Evolutionary conservation across 2,329 filamentous ascomycete genomes (phyloP).

Genomic region (Aspergillus carbonarius): DNA sequence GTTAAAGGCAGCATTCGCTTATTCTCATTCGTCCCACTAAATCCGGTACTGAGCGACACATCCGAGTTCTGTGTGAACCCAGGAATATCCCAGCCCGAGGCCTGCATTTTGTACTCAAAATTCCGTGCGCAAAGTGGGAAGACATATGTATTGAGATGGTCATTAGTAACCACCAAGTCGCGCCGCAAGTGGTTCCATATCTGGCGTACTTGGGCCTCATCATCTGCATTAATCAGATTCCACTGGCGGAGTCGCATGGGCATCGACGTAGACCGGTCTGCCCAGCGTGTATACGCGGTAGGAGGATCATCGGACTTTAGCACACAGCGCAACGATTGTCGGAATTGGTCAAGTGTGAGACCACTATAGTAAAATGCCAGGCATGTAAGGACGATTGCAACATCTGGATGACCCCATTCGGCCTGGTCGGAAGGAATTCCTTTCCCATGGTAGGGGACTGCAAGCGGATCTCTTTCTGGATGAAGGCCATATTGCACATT

Average conservation of each 20-base stretch:
- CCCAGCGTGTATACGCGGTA: slow-evolving; percentile 56
- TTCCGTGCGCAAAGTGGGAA: slow-evolving; percentile 66
- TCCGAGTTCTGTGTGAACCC: slow-evolving; percentile 30
- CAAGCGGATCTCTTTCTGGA: slow-evolving; percentile 46
- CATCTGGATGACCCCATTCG: slow-evolving; percentile 68
- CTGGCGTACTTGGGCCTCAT: slow-evolving; percentile 50
- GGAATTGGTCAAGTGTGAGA: slow-evolving; percentile 50
- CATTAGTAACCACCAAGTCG: slow-evolving; percentile 55
- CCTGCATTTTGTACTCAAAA: slow-evolving; percentile 62
- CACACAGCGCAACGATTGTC: slow-evolving; percentile 51
- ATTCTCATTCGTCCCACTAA: slow-evolving; percentile 71
- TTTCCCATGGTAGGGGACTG: slow-evolving; percentile 67
- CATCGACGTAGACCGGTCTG: slow-evolving; percentile 39
- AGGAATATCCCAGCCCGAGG: slow-evolving; percentile 68
- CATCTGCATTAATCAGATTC: slow-evolving; percentile 60
- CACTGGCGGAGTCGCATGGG: slow-evolving; percentile 52
- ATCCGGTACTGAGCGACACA: slow-evolving; percentile 58
- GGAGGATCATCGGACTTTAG: slow-evolving; percentile 58
- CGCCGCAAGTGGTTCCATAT: slow-evolving; percentile 54
- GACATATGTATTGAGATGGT: slow-evolving; percentile 63
- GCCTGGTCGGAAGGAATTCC: slow-evolving; percentile 61
- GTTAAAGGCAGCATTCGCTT: slow-evolving; percentile 59
- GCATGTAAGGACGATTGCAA: slow-evolving; percentile 64
- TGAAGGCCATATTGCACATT: slow-evolving; percentile 66
- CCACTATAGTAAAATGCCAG: slow-evolving; percentile 67